Conservation (phyloP, 2,329 filamentous ascomycete genomes). For the Celoporthe dispersa region DNA sequence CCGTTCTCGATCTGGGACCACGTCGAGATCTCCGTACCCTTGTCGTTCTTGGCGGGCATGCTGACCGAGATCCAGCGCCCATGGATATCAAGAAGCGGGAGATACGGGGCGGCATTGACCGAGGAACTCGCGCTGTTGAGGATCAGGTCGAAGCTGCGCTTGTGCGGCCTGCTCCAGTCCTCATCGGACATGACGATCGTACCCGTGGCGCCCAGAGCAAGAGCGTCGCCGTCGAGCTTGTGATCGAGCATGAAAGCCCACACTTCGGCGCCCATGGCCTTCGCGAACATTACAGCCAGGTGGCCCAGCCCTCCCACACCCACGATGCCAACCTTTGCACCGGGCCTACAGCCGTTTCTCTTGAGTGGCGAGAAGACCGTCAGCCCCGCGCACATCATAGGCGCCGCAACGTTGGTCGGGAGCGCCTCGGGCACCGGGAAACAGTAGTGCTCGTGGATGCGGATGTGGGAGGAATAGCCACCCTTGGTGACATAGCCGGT, state of each 20-base stretch:
- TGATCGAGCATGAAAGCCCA: slow-evolving; percentile 66
- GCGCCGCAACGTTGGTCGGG: slow-evolving; percentile 65
- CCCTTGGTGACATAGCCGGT: slow-evolving; percentile 62
- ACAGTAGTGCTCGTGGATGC: slow-evolving; percentile 72
- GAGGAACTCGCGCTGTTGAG: slow-evolving; percentile 74
- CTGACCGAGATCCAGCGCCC: slow-evolving; percentile 81
- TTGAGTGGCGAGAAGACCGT: slow-evolving; percentile 80
- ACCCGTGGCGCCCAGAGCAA: slow-evolving; percentile 63
- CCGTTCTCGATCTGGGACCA: slow-evolving; percentile 79
- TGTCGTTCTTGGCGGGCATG: slow-evolving; percentile 68
- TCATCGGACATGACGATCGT: slow-evolving; percentile 62
- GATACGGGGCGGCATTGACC: slow-evolving; percentile 72
- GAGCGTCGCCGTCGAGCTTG: slow-evolving; percentile 63
- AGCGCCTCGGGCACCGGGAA: slow-evolving; percentile 79
- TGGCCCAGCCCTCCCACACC: slow-evolving; percentile 76
- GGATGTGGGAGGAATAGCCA: slow-evolving; percentile 48
- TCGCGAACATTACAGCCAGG: slow-evolving; percentile 71
- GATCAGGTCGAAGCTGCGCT: slow-evolving; percentile 74
- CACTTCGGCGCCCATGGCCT: slow-evolving; percentile 63
- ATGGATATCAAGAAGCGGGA: slow-evolving; percentile 80
- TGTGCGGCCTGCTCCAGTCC: slow-evolving; percentile 60
- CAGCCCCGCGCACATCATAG: slow-evolving; percentile 84
- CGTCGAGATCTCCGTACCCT: slow-evolving; percentile 71
- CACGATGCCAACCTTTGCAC: slow-evolving; percentile 78
- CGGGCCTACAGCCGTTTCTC: slow-evolving; percentile 74